Conservation (phyloP, 352 stramenopile species). For the Pythium utonaiense region DNA sequence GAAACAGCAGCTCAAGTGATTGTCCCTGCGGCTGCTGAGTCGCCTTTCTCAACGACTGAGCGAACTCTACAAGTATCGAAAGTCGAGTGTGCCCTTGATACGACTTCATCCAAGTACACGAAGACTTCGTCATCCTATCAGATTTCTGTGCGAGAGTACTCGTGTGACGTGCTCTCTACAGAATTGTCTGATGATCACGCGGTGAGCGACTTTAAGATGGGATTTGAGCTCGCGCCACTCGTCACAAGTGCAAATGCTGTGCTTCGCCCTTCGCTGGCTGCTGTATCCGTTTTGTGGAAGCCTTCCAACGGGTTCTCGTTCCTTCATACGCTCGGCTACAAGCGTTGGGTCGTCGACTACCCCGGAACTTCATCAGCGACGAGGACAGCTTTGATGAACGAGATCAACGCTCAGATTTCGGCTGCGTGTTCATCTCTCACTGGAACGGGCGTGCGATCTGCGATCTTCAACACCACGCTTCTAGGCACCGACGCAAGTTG, state of each 20-base stretch:
- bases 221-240: slow-evolving; percentile 45
- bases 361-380: slow-evolving; percentile 5
- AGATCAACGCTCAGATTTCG: slow-evolving; percentile 38
- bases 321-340: slow-evolving; percentile 37
- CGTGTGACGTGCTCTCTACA: slow-evolving; percentile 43
- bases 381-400: slow-evolving; percentile 10
- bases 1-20: slow-evolving; percentile 16
- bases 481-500: slow-evolving; percentile 28
- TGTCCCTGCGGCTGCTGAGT: slow-evolving; percentile 10
- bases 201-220: slow-evolving; percentile 23
- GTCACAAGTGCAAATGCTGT: neutral
- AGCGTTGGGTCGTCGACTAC: slow-evolving; percentile 38
- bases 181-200: slow-evolving; percentile 42
- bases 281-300: slow-evolving; percentile 41
- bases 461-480: slow-evolving; percentile 47
- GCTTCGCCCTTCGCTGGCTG: slow-evolving; percentile 34
- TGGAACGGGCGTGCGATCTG: slow-evolving; percentile 35
- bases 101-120: slow-evolving; percentile 25
- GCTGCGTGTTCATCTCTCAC: slow-evolving; percentile 20
- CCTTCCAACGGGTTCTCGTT: slow-evolving; percentile 42
- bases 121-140: slow-evolving; percentile 29
- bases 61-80: slow-evolving; percentile 36
- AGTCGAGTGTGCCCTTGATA: slow-evolving; percentile 28
- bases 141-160: slow-evolving; percentile 31
- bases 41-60: slow-evolving; percentile 39